phyloP scores from a whole-genome alignment of 228 moss, liverwort and hornwort genomes.

The Sphagnum magellanicum region DNA sequence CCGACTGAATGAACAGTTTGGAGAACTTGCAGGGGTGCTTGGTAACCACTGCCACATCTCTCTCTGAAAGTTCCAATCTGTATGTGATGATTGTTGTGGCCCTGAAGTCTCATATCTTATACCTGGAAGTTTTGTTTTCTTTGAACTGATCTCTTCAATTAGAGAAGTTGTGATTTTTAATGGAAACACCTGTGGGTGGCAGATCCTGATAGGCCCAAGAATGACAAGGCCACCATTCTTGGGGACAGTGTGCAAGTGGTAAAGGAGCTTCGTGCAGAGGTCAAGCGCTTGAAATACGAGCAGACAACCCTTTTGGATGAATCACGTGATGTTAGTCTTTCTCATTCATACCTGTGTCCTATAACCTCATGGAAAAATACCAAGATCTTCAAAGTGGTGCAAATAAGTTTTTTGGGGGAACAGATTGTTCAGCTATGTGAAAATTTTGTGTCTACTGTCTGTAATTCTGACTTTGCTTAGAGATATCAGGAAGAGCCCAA shows the following conservation, averaged over 20 bases:
- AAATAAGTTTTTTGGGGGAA: too few relatives aligned
- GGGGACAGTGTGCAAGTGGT: constrained; percentile 73
- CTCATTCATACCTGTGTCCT: neutral
- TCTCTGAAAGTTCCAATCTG: neutral
- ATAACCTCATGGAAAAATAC: too few relatives aligned
- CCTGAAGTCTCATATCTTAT: too few relatives aligned
- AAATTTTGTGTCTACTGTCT: too few relatives aligned
- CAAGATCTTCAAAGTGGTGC: too few relatives aligned
- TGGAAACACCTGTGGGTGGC: constrained; percentile 7
- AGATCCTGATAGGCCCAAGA: constrained; percentile 93
- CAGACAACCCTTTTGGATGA: constrained; percentile 69
- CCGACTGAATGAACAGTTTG: constrained; percentile 85
- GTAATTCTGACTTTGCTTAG: too few relatives aligned
- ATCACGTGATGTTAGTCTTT: constrained; percentile 67
- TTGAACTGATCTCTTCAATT: too few relatives aligned
- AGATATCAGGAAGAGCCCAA: too few relatives aligned
- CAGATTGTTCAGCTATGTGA: too few relatives aligned
- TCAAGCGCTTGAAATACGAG: constrained; percentile 75
- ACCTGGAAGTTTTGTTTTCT: too few relatives aligned
- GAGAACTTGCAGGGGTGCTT: constrained; percentile 73
- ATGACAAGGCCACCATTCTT: constrained; percentile 92
- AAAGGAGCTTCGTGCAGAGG: constrained; percentile 63
- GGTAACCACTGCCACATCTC: constrained; percentile 22
- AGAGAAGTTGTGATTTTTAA: neutral
- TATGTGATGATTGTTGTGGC: neutral